phyloP scores from a whole-genome alignment of 2,329 filamentous ascomycete genomes.

The Curvularia sp. region DNA sequence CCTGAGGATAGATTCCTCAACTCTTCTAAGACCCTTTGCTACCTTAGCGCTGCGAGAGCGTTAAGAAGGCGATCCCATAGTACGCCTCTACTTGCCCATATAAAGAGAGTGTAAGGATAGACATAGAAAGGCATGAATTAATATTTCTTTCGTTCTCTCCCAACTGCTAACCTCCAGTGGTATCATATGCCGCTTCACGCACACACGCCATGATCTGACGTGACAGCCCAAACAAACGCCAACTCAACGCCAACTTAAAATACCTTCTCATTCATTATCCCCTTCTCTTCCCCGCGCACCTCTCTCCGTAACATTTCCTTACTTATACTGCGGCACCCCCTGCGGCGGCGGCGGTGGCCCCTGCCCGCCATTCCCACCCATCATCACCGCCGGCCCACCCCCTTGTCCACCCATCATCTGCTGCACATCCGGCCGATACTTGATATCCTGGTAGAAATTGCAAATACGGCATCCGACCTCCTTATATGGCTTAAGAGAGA shows the following conservation, averaged over 20 bases:
- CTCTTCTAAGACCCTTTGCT: no score
- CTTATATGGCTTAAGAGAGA: conserved; percentile 63
- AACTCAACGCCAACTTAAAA: background rate
- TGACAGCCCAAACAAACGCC: background rate
- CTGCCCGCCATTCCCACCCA: conserved; percentile 25
- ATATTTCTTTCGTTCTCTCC: background rate
- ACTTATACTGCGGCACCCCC: conserved; percentile 27
- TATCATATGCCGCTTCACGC: background rate
- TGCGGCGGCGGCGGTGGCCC: conserved; percentile 22
- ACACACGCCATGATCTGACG: background rate
- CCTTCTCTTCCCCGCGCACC: no score
- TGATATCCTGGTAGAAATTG: conserved; percentile 71
- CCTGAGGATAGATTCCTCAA: no score
- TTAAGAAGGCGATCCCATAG: no score
- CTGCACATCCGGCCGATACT: conserved; percentile 51
- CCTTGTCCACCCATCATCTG: conserved; percentile 33
- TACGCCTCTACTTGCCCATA: no score
- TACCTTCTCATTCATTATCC: no score
- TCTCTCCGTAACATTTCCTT: background rate
- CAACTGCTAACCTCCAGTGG: background rate
- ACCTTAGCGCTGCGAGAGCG: no score
- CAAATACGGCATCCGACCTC: conserved; percentile 78
- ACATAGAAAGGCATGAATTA: no score
- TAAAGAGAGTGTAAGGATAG: no score
- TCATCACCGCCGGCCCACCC: conserved; percentile 24